Conservation (phyloP, 495 filamentous ascomycete species). For the Aspergillus cristatus region DNA sequence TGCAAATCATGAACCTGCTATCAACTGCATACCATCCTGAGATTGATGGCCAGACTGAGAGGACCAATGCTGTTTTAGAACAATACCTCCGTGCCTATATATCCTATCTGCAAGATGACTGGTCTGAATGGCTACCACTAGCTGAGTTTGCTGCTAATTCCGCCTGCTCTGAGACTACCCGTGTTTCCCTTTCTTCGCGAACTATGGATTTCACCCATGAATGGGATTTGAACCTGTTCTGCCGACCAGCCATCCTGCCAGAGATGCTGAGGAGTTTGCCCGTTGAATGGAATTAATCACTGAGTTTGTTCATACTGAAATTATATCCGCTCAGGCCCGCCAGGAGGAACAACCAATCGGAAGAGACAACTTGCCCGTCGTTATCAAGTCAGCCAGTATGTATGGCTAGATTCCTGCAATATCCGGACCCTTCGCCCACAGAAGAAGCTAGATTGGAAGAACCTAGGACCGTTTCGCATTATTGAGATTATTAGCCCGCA, state of each 20-base stretch:
- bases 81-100: conserved; percentile 1
- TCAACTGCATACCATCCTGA: conserved; percentile 3
- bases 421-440: no score
- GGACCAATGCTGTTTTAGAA: conserved; percentile 4
- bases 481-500: no score
- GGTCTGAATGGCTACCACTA: no score
- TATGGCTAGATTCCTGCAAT: no score
- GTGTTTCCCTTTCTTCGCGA: no score
- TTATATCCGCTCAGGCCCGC: not conserved
- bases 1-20: not conserved
- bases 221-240: not conserved
- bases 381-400: no score
- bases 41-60: conserved; percentile 6
- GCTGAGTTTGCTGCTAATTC: no score
- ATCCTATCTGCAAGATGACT: no score
- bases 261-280: conserved; percentile 1
- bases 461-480: no score
- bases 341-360: not conserved
- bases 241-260: not conserved
- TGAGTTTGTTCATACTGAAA: not conserved
- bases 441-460: no score
- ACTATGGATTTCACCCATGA: no score
- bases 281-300: not conserved
- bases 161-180: no score
- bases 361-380: not conserved